A percentile compares a stretch with the other conserved stretches of the same genome.
These are phyloP conservation scores for Torulaspora maleeae DNA, from an alignment of 805 yeast genomes.

Conservation along the genomic window DNA sequence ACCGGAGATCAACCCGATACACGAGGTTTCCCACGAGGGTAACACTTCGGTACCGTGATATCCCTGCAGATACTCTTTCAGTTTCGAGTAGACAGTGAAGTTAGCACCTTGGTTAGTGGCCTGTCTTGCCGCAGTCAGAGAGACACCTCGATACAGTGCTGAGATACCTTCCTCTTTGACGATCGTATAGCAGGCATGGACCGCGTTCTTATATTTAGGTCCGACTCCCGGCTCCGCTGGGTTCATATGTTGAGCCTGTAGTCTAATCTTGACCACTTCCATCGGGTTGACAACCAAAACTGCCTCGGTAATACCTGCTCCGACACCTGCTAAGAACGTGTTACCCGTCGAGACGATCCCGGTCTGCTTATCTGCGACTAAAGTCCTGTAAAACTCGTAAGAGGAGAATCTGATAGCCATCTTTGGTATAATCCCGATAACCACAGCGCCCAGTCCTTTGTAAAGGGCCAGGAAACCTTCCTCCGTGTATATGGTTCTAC, in stretches of 20 bases:
- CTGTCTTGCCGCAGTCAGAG: conserved; percentile 94
- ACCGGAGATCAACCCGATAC: conserved; percentile 87
- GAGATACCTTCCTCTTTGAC: conserved; percentile 86
- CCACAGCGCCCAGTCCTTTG: conserved; percentile 95
- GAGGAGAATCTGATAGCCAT: conserved; percentile 97
- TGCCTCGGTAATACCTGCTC: conserved; percentile 97
- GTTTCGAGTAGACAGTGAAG: conserved; percentile 87
- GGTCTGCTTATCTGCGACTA: conserved; percentile 54
- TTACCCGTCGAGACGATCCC: conserved; percentile 65
- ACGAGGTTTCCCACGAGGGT: conserved; percentile 92
- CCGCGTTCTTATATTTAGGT: conserved; percentile 88
- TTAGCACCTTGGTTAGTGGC: conserved; percentile 98
- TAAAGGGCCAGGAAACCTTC: conserved; percentile 85
- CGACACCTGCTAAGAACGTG: conserved; percentile 88
- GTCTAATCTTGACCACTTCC: conserved; percentile 94
- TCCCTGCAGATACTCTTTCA: conserved; percentile 65
- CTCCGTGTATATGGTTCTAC: conserved; percentile 65
- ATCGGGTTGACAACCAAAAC: conserved; percentile 92
- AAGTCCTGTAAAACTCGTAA: conserved; percentile 78
- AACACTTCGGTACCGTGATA: conserved; percentile 53
- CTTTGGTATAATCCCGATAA: conserved; percentile 95
- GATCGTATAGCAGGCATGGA: conserved; percentile 81
- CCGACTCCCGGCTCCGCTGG: conserved; percentile 37
- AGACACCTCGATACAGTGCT: conserved; percentile 89
- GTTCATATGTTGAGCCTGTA: conserved; percentile 84